A percentile compares a stretch with the other conserved stretches of the same genome.
phyloP scores from a whole-genome alignment of 768 basidiomycete genomes.

The Leccinum longicurvipes region DNA sequence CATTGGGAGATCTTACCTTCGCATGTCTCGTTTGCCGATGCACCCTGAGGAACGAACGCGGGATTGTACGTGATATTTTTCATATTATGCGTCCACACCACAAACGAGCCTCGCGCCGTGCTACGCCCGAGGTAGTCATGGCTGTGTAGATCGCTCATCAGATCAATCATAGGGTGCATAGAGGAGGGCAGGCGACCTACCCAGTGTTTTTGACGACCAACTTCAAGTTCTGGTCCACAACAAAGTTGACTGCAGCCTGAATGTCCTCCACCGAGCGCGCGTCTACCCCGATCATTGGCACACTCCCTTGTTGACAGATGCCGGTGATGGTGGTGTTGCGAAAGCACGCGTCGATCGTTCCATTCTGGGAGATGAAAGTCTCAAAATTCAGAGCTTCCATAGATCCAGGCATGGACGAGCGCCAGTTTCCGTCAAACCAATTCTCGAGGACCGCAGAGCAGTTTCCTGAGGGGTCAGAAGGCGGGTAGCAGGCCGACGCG shows the following conservation, averaged over 20 bases:
- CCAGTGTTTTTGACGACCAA: constrained; percentile 30
- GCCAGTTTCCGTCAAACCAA: constrained; percentile 38
- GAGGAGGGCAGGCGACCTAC: constrained; percentile 3
- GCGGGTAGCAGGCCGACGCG: constrained; percentile 19
- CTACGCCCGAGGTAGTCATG: constrained; percentile 44
- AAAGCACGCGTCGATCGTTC: constrained; percentile 37
- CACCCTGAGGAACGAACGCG: constrained; percentile 34
- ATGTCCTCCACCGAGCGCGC: constrained; percentile 23
- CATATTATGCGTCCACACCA: constrained; percentile 44
- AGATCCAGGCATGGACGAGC: constrained; percentile 38
- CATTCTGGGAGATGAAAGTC: constrained; percentile 37
- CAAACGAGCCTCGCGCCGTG: constrained; percentile 35
- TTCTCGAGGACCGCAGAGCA: constrained; percentile 32
- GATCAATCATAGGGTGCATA: no score
- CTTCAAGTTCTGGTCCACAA: constrained; percentile 17
- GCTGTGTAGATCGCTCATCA: constrained; percentile 5
- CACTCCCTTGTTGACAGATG: constrained; percentile 22
- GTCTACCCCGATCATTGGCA: constrained; percentile 26
- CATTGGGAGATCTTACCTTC: constrained; percentile 16
- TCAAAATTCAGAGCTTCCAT: constrained; percentile 37
- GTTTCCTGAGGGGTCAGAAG: constrained; percentile 31
- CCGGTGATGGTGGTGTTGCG: constrained; percentile 32
- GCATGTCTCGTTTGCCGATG: constrained; percentile 12
- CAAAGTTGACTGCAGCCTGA: constrained; percentile 26
- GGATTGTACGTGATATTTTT: constrained; percentile 36